A percentile compares a stretch with the other conserved stretches of the same genome.
Evolutionary conservation across 1,284 basidiomycete species (phyloP).

Genomic region (Athelia psychrophila): DNA sequence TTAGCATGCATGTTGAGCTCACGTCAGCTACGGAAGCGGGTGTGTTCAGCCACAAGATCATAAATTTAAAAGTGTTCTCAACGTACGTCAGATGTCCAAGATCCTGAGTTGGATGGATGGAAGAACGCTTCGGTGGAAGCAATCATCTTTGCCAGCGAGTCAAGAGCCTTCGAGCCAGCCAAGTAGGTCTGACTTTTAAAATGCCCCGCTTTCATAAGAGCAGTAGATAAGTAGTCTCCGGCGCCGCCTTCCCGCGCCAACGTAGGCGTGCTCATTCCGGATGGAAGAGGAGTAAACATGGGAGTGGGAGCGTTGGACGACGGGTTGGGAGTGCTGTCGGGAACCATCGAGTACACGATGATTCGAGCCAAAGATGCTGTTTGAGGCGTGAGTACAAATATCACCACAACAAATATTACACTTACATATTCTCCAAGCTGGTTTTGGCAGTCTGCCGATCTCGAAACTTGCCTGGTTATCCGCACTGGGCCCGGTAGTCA

Average conservation of each 20-base stretch:
- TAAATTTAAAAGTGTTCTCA: conserved; percentile 23
- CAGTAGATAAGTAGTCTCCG: conserved; percentile 62
- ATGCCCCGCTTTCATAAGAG: conserved; percentile 41
- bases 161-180: conserved; percentile 84
- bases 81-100: conserved; percentile 69
- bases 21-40: not conserved
- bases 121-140: conserved; percentile 90
- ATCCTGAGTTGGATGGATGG: conserved; percentile 75
- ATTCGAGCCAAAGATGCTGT: conserved; percentile 83
- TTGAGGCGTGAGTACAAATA: conserved; percentile 1
- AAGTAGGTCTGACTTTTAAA: conserved; percentile 58
- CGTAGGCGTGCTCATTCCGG: conserved; percentile 57
- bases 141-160: conserved; percentile 81
- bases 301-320: conserved; percentile 54
- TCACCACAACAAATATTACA: conserved; percentile 7
- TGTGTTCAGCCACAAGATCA: conserved; percentile 1
- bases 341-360: conserved; percentile 88
- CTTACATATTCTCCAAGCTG: conserved; percentile 67
- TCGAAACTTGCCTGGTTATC: conserved; percentile 68
- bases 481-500: conserved; percentile 68
- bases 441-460: conserved; percentile 61
- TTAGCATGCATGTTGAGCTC: not conserved
- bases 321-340: conserved; percentile 64
- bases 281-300: conserved; percentile 60
- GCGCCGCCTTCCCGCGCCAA: conserved; percentile 37